A percentile compares a stretch with the other conserved stretches of the same genome.
phyloP scores from a whole-genome alignment of 352 stramenopile species.

The Pythium plurisporium region DNA sequence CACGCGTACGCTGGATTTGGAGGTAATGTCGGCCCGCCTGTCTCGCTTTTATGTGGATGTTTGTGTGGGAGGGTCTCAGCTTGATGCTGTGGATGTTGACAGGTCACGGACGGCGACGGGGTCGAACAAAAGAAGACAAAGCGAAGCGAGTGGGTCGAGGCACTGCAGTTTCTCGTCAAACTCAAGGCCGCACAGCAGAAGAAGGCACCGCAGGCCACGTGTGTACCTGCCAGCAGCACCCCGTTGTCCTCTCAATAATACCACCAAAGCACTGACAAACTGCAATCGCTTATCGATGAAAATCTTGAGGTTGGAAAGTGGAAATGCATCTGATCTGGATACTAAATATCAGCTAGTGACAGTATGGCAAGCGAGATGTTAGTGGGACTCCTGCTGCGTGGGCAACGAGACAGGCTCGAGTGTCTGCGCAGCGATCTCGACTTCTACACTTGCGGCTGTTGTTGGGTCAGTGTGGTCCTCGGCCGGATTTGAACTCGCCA shows the following conservation, averaged over 20 bases:
- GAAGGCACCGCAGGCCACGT: slow-evolving; percentile 8
- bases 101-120: slow-evolving; percentile 65
- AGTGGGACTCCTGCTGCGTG: slow-evolving; percentile 13
- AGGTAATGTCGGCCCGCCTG: slow-evolving; percentile 28
- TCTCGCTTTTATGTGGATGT: background rate
- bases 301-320: too few species aligned
- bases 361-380: background rate
- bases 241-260: background rate
- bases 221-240: background rate
- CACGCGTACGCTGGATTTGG: slow-evolving; percentile 60
- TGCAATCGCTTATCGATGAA: background rate
- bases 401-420: background rate
- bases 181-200: slow-evolving; percentile 40
- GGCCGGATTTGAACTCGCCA: background rate
- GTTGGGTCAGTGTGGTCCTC: slow-evolving; percentile 2
- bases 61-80: background rate
- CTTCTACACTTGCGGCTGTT: slow-evolving; percentile 8
- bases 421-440: slow-evolving; percentile 5
- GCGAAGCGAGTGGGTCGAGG: slow-evolving; percentile 61
- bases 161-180: slow-evolving; percentile 67
- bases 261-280: background rate
- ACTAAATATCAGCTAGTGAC: background rate
- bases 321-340: too few species aligned
- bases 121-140: slow-evolving; percentile 57
- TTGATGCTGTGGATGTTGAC: background rate